These are phyloP conservation scores for Paramecium primaurelia DNA, from an alignment of 73 alveolate species.

Conservation along the genomic window DNA sequence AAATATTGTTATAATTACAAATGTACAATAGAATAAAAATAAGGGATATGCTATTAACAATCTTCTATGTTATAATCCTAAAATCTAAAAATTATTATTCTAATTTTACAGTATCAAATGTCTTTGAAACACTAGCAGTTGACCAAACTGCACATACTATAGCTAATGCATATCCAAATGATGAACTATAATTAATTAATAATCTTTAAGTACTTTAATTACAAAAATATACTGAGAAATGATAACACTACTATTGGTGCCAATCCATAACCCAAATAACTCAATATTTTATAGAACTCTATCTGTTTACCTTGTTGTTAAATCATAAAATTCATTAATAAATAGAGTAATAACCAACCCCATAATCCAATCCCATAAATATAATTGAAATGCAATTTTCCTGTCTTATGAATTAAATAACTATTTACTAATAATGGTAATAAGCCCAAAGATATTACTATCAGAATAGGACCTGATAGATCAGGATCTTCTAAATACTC, in stretches of 20 bases:
- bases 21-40: conserved; percentile 45
- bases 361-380: not conserved
- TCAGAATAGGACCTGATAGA: conserved; percentile 31
- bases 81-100: not conserved
- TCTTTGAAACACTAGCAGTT: conserved; percentile 18
- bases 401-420: conserved; percentile 14
- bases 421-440: not conserved
- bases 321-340: conserved; percentile 35
- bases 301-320: not conserved
- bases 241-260: conserved; percentile 5
- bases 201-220: not conserved
- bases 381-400: conserved; percentile 38
- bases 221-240: not conserved
- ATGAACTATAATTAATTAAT: not conserved
- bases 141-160: not conserved
- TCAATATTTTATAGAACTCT: conserved; percentile 14
- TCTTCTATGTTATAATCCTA: conserved; percentile 41
- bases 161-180: conserved; percentile 22
- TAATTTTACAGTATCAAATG: not conserved
- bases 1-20: conserved; percentile 27
- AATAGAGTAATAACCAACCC: not conserved
- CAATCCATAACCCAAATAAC: conserved; percentile 42
- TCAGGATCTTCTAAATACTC: conserved; percentile 44
- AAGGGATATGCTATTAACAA: conserved; percentile 34
- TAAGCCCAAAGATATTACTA: not conserved